Evolutionary conservation across 2,329 filamentous ascomycete species (phyloP).

Genomic region (Aspergillus nomiae): DNA sequence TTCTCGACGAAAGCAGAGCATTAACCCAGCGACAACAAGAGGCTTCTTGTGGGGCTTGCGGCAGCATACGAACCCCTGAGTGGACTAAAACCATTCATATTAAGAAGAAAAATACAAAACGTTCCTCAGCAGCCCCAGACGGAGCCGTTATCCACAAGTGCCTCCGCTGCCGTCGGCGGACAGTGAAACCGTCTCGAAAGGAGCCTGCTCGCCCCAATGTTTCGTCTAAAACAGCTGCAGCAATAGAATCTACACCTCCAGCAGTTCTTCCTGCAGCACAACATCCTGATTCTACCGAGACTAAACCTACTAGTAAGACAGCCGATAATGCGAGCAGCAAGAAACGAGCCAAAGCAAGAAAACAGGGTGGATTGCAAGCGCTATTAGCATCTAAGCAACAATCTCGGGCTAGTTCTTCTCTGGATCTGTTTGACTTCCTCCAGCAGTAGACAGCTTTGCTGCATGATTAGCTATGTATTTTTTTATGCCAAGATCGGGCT

Average conservation of each 20-base stretch:
- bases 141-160: constrained; percentile 40
- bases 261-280: constrained; percentile 13
- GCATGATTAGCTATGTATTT: constrained; percentile 4
- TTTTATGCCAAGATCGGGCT: constrained; percentile 25
- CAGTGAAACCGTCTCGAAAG: constrained; percentile 28
- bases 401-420: constrained; percentile 32
- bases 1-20: constrained; percentile 36
- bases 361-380: constrained; percentile 56
- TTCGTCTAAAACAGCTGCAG: constrained; percentile 14
- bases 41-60: constrained; percentile 43
- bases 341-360: constrained; percentile 57
- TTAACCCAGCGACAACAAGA: constrained; percentile 35
- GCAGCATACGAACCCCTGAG: constrained; percentile 36
- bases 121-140: constrained; percentile 14
- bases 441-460: constrained; percentile 36
- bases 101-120: constrained; percentile 22
- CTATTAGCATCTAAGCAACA: constrained; percentile 50
- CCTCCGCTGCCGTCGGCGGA: constrained; percentile 38
- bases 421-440: constrained; percentile 59
- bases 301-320: constrained; percentile 21
- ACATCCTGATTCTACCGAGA: constrained; percentile 6
- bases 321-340: constrained; percentile 53
- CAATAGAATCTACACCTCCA: constrained; percentile 13
- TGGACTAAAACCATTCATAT: constrained; percentile 33
- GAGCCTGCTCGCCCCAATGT: constrained; percentile 14